A percentile compares a stretch with the other conserved stretches of the same genome.
Conservation (phyloP, 495 filamentous ascomycete species). For the Amniculicola lignicola region DNA sequence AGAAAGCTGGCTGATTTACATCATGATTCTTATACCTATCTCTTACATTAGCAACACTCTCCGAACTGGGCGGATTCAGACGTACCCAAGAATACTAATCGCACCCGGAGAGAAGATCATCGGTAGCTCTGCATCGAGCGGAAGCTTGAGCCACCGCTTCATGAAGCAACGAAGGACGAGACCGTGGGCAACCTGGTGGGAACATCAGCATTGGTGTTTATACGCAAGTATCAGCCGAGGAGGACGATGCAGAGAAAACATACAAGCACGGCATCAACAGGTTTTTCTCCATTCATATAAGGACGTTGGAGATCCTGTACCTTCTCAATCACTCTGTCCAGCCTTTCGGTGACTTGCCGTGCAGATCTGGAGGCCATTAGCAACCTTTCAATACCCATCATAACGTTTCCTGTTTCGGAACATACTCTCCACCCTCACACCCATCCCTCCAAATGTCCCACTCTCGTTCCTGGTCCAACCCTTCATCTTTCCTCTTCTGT, state of each 20-base stretch:
- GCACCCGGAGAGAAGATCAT: constrained; percentile 80
- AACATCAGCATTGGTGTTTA: neutral
- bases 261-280: constrained; percentile 60
- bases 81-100: constrained; percentile 73
- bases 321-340: constrained; percentile 72
- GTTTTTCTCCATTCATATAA: constrained; percentile 49
- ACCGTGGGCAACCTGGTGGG: constrained; percentile 62
- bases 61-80: neutral
- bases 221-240: neutral
- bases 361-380: constrained; percentile 47
- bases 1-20: constrained; percentile 66
- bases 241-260: neutral
- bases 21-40: constrained; percentile 64
- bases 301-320: constrained; percentile 60
- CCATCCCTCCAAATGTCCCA: constrained; percentile 90
- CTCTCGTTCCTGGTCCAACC: constrained; percentile 50
- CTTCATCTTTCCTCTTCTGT: constrained; percentile 26
- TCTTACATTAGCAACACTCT: neutral
- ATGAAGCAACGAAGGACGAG: constrained; percentile 88
- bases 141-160: constrained; percentile 77
- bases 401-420: constrained; percentile 12
- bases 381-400: neutral
- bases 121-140: constrained; percentile 61
- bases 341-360: constrained; percentile 61
- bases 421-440: constrained; percentile 67